Percentiles rank a stretch among this genome's conserved stretches.
These are phyloP conservation scores for Solanum gandarillasii DNA, from an alignment of 257 asterid genomes.

Conservation along the genomic window DNA sequence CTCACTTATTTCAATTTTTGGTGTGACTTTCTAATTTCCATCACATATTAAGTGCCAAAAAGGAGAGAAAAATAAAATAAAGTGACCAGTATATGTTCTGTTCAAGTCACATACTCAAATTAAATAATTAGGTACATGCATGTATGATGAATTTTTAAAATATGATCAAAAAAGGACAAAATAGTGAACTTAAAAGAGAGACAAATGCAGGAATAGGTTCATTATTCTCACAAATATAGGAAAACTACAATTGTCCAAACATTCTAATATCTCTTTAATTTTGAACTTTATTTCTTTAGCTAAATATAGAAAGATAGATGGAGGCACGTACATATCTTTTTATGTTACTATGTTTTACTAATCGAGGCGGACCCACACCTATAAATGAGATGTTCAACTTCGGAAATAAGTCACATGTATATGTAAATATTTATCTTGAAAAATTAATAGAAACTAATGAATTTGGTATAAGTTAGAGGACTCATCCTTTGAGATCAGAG, in stretches of 20 bases:
- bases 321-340: background rate
- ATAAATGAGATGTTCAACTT: no score
- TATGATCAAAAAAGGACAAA: background rate
- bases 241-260: background rate
- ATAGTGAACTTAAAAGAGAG: background rate
- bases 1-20: background rate
- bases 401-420: no score
- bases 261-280: background rate
- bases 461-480: no score
- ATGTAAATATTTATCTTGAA: no score
- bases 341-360: background rate
- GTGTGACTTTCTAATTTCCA: background rate
- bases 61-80: background rate
- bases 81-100: background rate
- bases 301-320: background rate
- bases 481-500: no score
- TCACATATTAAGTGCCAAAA: background rate
- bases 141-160: background rate
- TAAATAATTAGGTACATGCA: background rate
- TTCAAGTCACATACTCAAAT: background rate
- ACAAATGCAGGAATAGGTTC: background rate
- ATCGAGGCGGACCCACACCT: no score
- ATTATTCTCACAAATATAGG: background rate
- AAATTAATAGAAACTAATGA: no score
- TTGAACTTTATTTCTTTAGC: background rate